phyloP scores from a whole-genome alignment of 169 alveolate genomes.

The Eimeria maxima region DNA sequence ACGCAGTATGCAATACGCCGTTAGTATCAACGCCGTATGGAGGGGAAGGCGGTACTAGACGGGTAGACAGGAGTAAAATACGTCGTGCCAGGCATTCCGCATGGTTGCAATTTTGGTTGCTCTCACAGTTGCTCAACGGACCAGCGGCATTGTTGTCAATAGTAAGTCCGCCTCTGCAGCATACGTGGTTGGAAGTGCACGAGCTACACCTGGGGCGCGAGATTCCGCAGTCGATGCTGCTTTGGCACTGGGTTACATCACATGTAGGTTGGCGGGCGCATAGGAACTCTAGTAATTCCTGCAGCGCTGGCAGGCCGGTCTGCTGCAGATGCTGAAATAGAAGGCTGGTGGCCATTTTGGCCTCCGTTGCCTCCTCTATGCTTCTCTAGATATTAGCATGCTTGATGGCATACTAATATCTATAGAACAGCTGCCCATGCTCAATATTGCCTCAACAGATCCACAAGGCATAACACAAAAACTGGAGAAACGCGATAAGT shows the following conservation, averaged over 20 bases:
- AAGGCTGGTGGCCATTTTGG: slow-evolving; percentile 60
- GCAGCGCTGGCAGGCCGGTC: slow-evolving; percentile 13
- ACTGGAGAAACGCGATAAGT: neutral
- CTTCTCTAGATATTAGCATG: neutral
- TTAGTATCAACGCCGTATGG: slow-evolving; percentile 12
- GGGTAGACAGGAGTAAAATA: neutral
- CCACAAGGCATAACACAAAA: neutral
- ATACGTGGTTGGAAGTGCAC: neutral
- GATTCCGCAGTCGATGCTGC: neutral
- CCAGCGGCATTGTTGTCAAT: neutral
- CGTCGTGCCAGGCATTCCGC: slow-evolving; percentile 1
- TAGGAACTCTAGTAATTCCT: neutral
- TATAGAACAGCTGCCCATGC: neutral
- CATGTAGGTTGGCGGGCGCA: neutral
- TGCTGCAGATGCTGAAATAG: slow-evolving; percentile 55
- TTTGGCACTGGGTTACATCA: neutral
- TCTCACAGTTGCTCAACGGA: neutral
- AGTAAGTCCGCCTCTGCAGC: neutral
- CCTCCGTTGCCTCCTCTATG: neutral
- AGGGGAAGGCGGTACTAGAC: slow-evolving; percentile 27
- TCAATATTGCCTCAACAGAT: neutral
- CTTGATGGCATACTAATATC: slow-evolving; percentile 9
- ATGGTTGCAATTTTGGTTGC: neutral
- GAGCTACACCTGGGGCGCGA: neutral
- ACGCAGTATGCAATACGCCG: neutral